phyloP scores from a whole-genome alignment of 2,329 filamentous ascomycete species.

The Fusarium floridanum region DNA sequence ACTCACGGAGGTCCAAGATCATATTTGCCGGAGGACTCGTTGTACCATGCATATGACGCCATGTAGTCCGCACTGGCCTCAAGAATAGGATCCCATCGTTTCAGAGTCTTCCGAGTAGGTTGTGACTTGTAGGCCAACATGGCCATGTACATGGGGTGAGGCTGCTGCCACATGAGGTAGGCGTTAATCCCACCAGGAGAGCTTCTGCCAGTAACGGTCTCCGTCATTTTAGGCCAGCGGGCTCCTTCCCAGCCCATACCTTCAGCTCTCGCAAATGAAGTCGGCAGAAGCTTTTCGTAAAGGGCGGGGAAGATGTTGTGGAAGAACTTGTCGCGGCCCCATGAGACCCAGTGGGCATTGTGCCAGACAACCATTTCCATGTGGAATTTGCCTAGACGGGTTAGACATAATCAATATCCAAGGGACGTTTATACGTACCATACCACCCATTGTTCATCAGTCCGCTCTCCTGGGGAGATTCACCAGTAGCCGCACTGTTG shows the following conservation, averaged over 20 bases:
- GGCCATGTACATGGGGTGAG: conserved; percentile 71
- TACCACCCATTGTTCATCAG: conserved; percentile 63
- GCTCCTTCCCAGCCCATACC: conserved; percentile 59
- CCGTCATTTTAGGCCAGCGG: conserved; percentile 56
- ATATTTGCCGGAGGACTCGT: conserved; percentile 63
- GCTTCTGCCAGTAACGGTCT: conserved; percentile 40
- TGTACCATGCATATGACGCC: conserved; percentile 68
- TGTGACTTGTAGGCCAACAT: conserved; percentile 56
- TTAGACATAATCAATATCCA: neutral
- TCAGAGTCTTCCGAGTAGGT: conserved; percentile 54
- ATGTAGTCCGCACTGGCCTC: conserved; percentile 69
- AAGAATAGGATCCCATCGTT: conserved; percentile 66
- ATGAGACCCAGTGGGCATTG: conserved; percentile 55
- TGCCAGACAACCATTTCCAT: conserved; percentile 61
- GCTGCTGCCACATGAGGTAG: conserved; percentile 71
- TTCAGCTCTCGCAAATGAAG: conserved; percentile 53
- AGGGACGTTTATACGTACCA: conserved; percentile 38
- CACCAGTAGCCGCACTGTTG: conserved; percentile 54
- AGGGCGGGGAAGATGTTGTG: conserved; percentile 55
- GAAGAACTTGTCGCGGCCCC: conserved; percentile 54
- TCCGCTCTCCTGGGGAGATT: conserved; percentile 59
- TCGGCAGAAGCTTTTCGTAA: conserved; percentile 61
- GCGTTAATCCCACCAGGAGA: conserved; percentile 70
- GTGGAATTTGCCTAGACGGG: conserved; percentile 52
- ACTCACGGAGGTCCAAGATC: conserved; percentile 59